Evolutionary conservation across 257 asterid species (phyloP).

Genomic region (Nicotiana obtusifolia): DNA sequence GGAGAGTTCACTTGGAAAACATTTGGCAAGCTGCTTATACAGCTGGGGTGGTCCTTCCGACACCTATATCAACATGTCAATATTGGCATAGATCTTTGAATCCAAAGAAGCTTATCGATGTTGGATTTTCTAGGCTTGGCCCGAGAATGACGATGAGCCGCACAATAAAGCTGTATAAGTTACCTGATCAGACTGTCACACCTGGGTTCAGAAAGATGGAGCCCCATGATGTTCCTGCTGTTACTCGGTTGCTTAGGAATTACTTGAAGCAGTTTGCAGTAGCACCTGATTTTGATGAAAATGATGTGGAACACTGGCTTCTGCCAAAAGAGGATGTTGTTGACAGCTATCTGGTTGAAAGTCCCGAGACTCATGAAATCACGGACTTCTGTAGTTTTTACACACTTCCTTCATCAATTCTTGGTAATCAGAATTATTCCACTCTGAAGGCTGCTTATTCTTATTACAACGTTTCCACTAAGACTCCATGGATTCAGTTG

Average conservation of each 20-base stretch:
- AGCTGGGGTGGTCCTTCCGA: conserved; percentile 30
- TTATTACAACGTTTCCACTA: conserved; percentile 30
- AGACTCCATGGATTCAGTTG: conserved; percentile 27
- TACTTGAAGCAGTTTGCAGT: conserved; percentile 27
- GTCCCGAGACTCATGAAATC: conserved; percentile 25
- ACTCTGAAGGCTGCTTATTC: conserved; percentile 31
- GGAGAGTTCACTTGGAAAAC: conserved; percentile 32
- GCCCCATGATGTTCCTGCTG: conserved; percentile 27
- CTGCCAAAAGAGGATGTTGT: conserved; percentile 29
- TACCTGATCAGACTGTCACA: conserved; percentile 26
- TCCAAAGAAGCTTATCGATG: conserved; percentile 31
- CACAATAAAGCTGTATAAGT: conserved; percentile 28
- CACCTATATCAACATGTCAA: conserved; percentile 27
- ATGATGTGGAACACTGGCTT: conserved; percentile 31
- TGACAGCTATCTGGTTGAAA: conserved; percentile 28
- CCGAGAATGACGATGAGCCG: conserved; percentile 34
- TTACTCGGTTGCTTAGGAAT: conserved; percentile 25
- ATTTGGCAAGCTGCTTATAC: conserved; percentile 35
- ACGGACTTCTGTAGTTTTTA: conserved; percentile 30
- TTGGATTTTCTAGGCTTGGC: conserved; percentile 30
- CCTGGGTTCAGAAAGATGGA: conserved; percentile 33
- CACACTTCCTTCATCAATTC: conserved; percentile 28
- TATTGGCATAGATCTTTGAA: conserved; percentile 34
- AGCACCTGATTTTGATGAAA: conserved; percentile 27
- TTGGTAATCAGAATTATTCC: conserved; percentile 24